A percentile compares a stretch with the other conserved stretches of the same genome.
Conservation (phyloP, 495 filamentous ascomycete species). For the Parathielavia appendiculata region DNA sequence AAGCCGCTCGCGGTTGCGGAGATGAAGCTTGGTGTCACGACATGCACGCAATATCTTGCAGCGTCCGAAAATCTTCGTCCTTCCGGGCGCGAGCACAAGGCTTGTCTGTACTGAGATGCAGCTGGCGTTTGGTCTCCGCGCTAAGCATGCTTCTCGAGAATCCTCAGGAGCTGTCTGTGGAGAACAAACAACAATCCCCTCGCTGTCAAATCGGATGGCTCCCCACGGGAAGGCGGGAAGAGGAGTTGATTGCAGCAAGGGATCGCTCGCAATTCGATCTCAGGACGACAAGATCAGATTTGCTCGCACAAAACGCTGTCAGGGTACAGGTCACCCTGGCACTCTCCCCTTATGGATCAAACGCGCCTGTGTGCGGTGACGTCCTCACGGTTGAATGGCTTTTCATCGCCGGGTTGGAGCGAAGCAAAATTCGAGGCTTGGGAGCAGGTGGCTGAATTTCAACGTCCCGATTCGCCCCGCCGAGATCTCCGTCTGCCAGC, state of each 20-base stretch:
- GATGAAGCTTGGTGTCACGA: constrained; percentile 3
- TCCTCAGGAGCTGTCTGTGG: not conserved
- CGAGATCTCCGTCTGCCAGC: not conserved
- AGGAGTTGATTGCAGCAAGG: not conserved
- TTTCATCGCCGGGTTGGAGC: not conserved
- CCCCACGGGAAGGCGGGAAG: not conserved
- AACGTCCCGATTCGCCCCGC: not conserved
- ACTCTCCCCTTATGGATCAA: not conserved
- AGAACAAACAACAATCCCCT: not conserved
- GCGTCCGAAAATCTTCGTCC: not conserved
- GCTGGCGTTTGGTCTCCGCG: not conserved
- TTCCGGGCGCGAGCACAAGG: not conserved
- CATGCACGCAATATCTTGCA: not conserved
- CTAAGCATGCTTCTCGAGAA: not conserved
- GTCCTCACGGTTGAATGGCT: not conserved
- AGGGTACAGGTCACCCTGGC: not conserved
- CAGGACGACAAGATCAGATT: not conserved
- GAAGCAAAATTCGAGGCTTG: not conserved
- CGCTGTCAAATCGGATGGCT: constrained; percentile 11
- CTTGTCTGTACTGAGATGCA: not conserved
- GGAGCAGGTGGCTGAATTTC: not conserved
- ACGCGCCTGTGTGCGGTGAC: not conserved
- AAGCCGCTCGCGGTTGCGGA: not conserved
- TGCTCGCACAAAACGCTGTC: not conserved
- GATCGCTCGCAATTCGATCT: constrained; percentile 10